These are phyloP conservation scores for Mortierella hygrophila DNA, from an alignment of 192 early-diverging fungal species.

Conservation along the genomic window DNA sequence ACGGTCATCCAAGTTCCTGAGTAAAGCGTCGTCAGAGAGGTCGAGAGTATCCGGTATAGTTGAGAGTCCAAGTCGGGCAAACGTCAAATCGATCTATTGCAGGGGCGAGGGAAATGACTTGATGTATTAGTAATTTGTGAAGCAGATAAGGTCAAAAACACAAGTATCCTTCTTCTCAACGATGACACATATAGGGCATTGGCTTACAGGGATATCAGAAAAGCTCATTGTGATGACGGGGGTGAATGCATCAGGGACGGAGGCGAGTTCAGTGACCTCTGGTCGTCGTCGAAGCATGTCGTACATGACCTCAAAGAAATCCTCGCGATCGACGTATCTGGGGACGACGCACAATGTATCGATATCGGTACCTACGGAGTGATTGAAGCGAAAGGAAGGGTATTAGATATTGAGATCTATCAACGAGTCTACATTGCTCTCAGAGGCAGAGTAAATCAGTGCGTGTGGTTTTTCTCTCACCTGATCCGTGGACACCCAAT, in stretches of 20 bases:
- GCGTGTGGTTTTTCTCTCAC: conserved; percentile 53
- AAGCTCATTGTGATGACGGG: conserved; percentile 97
- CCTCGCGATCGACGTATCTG: conserved; percentile 87
- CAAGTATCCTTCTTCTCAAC: no score
- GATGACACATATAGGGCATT: background rate
- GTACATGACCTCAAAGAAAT: conserved; percentile 93
- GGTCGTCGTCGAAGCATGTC: conserved; percentile 83
- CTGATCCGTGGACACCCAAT: conserved; percentile 93
- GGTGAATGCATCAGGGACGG: conserved; percentile 92
- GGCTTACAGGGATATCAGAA: conserved; percentile 85
- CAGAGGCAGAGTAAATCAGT: background rate
- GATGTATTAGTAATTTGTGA: background rate
- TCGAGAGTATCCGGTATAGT: conserved; percentile 90
- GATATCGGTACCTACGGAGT: conserved; percentile 90
- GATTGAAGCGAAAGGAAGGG: background rate
- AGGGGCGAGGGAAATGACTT: background rate
- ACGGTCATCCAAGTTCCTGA: conserved; percentile 90
- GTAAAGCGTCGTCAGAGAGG: conserved; percentile 85
- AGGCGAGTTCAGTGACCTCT: conserved; percentile 90
- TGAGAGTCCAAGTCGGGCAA: conserved; percentile 80
- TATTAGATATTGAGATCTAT: background rate
- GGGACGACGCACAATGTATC: conserved; percentile 98
- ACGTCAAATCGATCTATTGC: conserved; percentile 91
- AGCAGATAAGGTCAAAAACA: background rate
- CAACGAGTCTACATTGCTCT: background rate